These are phyloP conservation scores for Coniochaeta sp. DNA, from an alignment of 2,329 filamentous ascomycete genomes.

Conservation along the genomic window DNA sequence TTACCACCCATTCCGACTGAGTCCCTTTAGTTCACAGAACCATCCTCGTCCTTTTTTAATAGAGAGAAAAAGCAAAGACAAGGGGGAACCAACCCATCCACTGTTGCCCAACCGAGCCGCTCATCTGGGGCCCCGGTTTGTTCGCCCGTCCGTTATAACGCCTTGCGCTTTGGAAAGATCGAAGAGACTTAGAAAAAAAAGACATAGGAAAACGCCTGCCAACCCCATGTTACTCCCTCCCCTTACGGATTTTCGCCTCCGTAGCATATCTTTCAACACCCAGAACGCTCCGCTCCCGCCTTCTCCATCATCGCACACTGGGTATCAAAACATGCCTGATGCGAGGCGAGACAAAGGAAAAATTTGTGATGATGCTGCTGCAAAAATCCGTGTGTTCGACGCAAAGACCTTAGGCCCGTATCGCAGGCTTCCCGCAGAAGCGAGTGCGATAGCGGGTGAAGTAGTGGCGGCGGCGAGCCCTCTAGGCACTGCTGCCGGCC, in stretches of 20 bases:
- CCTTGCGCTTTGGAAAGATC: neutral
- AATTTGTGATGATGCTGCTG: constrained; percentile 4
- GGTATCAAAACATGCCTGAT: constrained; percentile 5
- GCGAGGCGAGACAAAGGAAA: constrained; percentile 10
- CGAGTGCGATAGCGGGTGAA: constrained; percentile 5
- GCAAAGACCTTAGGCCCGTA: neutral
- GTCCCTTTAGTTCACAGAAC: neutral
- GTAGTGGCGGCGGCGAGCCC: constrained; percentile 18
- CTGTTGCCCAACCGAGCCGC: neutral
- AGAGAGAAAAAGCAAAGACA: neutral
- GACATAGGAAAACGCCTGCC: neutral
- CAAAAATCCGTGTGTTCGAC: neutral
- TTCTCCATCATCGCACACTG: neutral
- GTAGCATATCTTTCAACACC: constrained; percentile 1
- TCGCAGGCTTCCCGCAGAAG: constrained; percentile 9
- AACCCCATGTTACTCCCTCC: neutral
- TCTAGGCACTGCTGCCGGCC: constrained; percentile 21
- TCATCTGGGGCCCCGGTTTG: neutral
- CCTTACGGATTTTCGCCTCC: neutral
- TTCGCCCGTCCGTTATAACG: neutral
- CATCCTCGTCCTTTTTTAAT: neutral
- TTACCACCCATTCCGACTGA: neutral
- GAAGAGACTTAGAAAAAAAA: neutral
- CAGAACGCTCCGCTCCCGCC: neutral
- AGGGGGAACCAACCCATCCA: neutral